phyloP scores from a whole-genome alignment of 2,329 filamentous ascomycete species.

The Aquanectria penicillioides region DNA sequence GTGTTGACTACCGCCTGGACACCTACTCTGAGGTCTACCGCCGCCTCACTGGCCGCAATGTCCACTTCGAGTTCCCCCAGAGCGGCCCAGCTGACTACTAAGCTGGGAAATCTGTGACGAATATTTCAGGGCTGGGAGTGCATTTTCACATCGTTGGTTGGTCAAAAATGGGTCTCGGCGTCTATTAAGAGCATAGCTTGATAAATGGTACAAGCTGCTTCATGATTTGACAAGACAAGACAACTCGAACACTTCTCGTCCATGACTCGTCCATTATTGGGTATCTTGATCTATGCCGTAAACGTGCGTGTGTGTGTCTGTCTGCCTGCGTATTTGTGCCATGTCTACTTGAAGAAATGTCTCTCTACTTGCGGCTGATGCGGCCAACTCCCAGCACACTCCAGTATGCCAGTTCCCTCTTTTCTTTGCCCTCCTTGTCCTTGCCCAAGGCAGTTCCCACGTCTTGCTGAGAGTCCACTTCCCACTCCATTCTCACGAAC shows the following conservation, averaged over 20 bases:
- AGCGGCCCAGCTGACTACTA: conserved; percentile 83
- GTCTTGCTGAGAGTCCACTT: conserved; percentile 74
- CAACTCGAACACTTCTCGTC: conserved; percentile 45
- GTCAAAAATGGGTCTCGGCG: conserved; percentile 60
- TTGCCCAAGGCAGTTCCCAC: conserved; percentile 63
- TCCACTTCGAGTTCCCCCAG: conserved; percentile 99
- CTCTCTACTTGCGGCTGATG: conserved; percentile 65
- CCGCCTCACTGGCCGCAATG: conserved; percentile 93
- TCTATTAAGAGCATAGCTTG: conserved; percentile 61
- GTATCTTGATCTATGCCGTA: conserved; percentile 52
- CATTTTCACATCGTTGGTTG: conserved; percentile 50
- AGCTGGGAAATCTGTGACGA: conserved; percentile 47
- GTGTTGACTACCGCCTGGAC: conserved; percentile 99
- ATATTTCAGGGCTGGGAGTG: conserved; percentile 43
- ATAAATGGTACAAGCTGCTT: conserved; percentile 57
- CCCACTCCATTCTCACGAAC: conserved; percentile 93
- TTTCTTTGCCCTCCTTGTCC: conserved; percentile 75
- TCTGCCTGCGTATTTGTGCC: no score
- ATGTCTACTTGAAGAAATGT: conserved; percentile 17
- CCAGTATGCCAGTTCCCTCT: conserved; percentile 94
- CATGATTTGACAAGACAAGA: conserved; percentile 50
- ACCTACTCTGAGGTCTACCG: conserved; percentile 99
- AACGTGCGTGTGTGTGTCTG: conserved; percentile 22
- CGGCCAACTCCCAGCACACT: conserved; percentile 88
- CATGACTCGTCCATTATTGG: conserved; percentile 44